Base-by-base conservation (phyloP, 192 early-diverging fungal genomes). In the Chytriomyces sp. region DNA sequence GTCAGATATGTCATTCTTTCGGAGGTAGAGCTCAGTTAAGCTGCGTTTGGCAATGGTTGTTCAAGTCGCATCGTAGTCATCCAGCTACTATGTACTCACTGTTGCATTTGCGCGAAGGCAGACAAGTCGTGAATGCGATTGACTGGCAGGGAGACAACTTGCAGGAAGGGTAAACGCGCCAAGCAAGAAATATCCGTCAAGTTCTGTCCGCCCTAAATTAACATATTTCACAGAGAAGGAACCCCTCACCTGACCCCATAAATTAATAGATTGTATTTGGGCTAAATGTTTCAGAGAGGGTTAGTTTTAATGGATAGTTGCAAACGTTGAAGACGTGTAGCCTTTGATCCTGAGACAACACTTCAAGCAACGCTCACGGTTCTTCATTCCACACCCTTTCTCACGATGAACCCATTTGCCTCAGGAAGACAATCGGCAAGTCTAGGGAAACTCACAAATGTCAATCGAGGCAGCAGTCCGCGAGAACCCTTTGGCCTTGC, bases 81-180 rank as follows among this genome's bases (percentile, higher is more conserved):
- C n/a, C n/a, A n/a, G n/a, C n/a, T n/a, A n/a, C n/a, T 12, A 32
- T 61, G 56, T 32, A 26, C 17, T 52, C 30, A 71, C 44, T 62
- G 17, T 2, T 0, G 28, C 1, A 77, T 17, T 19, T 53, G 2
- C n/a, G 36, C 49, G 41, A 70, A 74, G 33, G 36, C 31, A 36
- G 28, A 40, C 0, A 75, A 58, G 59, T 67, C 74, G 10, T 52
- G 1, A 8, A 78, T 62, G 25, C 55, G 54, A 66, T 82, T 82
- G 7, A 80, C 72, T 3, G 81, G 75, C 22, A 82, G 56, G 7
- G 81, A 82, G n/a, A 82, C 54, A 49, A 82, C 81, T 64, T 77
- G 73, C 61, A 82, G 38, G 17, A 63, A 52, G 8, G 68, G 72
- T 33, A 82, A 10, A 14, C 64, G 19, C 22, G 34, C 37, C 10